These are phyloP conservation scores for Microdochium nivale DNA, from an alignment of 2,329 filamentous ascomycete genomes.

Conservation along the genomic window DNA sequence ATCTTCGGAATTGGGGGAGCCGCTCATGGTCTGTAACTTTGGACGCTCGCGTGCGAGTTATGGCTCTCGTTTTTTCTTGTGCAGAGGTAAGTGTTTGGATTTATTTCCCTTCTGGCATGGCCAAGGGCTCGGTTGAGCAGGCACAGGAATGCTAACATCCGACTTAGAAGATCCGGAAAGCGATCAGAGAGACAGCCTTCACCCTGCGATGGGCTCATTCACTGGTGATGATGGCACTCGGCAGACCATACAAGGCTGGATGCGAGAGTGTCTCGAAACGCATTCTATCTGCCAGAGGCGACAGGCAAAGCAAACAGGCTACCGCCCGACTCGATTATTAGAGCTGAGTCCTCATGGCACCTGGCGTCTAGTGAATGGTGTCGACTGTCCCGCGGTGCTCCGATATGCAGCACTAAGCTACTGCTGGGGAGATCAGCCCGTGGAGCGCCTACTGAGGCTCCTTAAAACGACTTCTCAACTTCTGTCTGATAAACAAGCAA, in stretches of 20 bases:
- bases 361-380: constrained; percentile 6
- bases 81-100: too few relatives aligned
- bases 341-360: constrained; percentile 1
- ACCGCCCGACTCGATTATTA: constrained; percentile 9
- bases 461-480: neutral
- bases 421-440: constrained; percentile 8
- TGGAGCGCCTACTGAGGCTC: constrained; percentile 5
- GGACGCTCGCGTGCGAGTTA: too few relatives aligned
- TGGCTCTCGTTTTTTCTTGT: too few relatives aligned
- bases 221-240: too few relatives aligned
- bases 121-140: too few relatives aligned
- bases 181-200: too few relatives aligned
- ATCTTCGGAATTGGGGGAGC: neutral
- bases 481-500: neutral
- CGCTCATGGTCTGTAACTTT: neutral
- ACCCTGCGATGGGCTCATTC: too few relatives aligned
- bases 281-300: constrained; percentile 1
- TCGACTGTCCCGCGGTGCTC: constrained; percentile 3
- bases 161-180: too few relatives aligned
- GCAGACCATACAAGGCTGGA: constrained; percentile 6
- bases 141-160: too few relatives aligned
- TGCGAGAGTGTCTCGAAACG: constrained; percentile 4
- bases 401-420: constrained; percentile 10
- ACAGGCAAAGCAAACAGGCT: neutral
- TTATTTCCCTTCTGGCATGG: too few relatives aligned